Evolutionary conservation across 176 grass and related monocot genomes (phyloP), one percentile per base, ranked within the genome.

Genomic region (Oropetium thomaeum): DNA sequence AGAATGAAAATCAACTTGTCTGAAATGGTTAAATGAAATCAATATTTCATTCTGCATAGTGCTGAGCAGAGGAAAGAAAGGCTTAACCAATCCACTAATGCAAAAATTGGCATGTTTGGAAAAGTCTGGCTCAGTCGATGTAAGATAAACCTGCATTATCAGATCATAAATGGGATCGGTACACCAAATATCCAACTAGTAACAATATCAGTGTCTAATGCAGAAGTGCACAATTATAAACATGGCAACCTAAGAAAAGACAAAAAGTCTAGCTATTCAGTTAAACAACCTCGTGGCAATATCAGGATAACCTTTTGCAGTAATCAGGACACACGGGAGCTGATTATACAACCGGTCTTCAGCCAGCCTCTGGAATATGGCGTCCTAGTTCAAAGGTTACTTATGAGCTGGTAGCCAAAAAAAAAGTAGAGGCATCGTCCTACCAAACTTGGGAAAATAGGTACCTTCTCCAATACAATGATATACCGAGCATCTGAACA

Each of bases 241-340:
- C 25, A 10, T 7, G 43, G 28, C 30, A 52, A 70, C 12, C 8
- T 51, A 13, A 60, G 44, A 53, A 82, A 17, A 34, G 25, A 48
- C 34, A 7, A 23, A 38, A 73, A 10, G 1, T 26, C 1, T 58
- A 59, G 10, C 4, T 40, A 48, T 80, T 15, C 39, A 60, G 61
- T 42, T 70, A 83, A 19, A 73, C 20, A 78, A 98, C 95, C 95
- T 98, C 48, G 95, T 87, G 10, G 95, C 95, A 32, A 98, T 82
- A 79, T 94, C 95, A 92, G 95, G 95, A 88, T 94, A 98, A 74
- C 95, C 95, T 86, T 98, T 98, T 67, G 86, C 91, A 32, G 95
- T 98, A 67, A 98, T 87, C 51, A 98, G 71, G 72, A 98, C 84
- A 54, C 86, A 93, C 5, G 95, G 95, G 25, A 98, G 83, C 60